These are phyloP conservation scores for Arthonia radiata DNA, from an alignment of 495 filamentous ascomycete species.

Conservation along the genomic window DNA sequence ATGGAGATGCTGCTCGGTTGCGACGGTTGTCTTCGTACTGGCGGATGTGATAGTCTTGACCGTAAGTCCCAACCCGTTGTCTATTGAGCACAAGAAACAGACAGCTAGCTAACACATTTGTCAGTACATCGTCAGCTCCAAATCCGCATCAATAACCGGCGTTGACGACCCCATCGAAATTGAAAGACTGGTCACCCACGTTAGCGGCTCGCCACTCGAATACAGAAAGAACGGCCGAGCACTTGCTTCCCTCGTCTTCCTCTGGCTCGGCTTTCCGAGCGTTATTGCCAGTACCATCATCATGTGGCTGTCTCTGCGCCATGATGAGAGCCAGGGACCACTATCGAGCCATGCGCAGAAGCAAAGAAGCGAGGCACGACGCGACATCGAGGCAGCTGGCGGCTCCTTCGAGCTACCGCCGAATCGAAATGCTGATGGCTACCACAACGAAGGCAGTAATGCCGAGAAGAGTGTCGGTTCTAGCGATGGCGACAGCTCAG, in stretches of 20 bases:
- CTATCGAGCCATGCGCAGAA: slow-evolving; percentile 1
- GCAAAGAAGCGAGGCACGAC: slow-evolving; percentile 3
- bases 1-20: slow-evolving; percentile 21
- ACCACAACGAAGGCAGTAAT: no score
- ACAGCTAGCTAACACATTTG: background rate
- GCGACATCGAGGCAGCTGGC: no score
- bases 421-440: no score
- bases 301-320: slow-evolving; percentile 10
- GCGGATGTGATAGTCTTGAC: slow-evolving; percentile 19
- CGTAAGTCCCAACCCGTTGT: slow-evolving; percentile 5
- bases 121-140: slow-evolving; percentile 17
- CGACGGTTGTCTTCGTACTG: slow-evolving; percentile 18
- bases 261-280: slow-evolving; percentile 15
- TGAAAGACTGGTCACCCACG: slow-evolving; percentile 9
- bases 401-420: no score
- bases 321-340: slow-evolving; percentile 12
- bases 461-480: no score
- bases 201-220: slow-evolving; percentile 9
- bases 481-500: no score
- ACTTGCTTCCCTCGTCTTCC: slow-evolving; percentile 17
- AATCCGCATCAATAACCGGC: slow-evolving; percentile 14
- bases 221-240: slow-evolving; percentile 17
- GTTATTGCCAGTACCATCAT: slow-evolving; percentile 12
- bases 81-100: background rate
- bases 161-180: slow-evolving; percentile 8